Base-by-base conservation (phyloP, 768 basidiomycete genomes). In the Collybia mongolica region DNA sequence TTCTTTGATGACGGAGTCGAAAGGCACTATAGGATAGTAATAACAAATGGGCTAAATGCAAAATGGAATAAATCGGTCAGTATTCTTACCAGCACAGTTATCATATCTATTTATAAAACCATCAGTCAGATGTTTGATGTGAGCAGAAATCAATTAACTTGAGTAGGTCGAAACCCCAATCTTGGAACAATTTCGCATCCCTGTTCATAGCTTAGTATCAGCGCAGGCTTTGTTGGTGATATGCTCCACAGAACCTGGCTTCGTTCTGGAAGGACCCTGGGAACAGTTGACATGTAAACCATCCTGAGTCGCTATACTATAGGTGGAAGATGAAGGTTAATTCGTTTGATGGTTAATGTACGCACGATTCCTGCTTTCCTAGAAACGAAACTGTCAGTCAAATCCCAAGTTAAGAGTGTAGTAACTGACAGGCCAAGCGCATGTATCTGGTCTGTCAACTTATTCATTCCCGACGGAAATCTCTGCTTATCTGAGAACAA, bases 91-190 rank as follows among this genome's bases (percentile, higher is more conserved):
- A 6, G 71, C 72, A 51, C 82, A 83, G 50, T 82, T 82, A 56
- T 82, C 81, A 46, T 80, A 82, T 54, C 70, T 70, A 29, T 59
- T n/a, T 9, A 8, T 18, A 3, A 40, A 44, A 28, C 5, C 5
- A 32, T 32, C 32, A 32, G 32, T 32, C 32, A 14, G 32, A 9
- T 9, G 14, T 14, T 32, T 11, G 7, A 9, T 32, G 14, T 3
- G 11, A 14, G 11, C 32, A 14, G 32, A 32, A 5, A 19, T 22
- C 24, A 5, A 55, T 75, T 39, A 45, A 84, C 84, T 86, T 86
- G 39, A 86, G 69, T 55, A 81, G 82, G 62, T 86, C 80, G 48
- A 86, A 84, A 6, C 83, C 82, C 84, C 84, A 86, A 28, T 80
- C 72, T 40, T 76, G 74, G 65, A 85, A 86, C 3, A 75, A 68